Base-by-base conservation (phyloP, 768 basidiomycete genomes). In the Suillus decipiens region DNA sequence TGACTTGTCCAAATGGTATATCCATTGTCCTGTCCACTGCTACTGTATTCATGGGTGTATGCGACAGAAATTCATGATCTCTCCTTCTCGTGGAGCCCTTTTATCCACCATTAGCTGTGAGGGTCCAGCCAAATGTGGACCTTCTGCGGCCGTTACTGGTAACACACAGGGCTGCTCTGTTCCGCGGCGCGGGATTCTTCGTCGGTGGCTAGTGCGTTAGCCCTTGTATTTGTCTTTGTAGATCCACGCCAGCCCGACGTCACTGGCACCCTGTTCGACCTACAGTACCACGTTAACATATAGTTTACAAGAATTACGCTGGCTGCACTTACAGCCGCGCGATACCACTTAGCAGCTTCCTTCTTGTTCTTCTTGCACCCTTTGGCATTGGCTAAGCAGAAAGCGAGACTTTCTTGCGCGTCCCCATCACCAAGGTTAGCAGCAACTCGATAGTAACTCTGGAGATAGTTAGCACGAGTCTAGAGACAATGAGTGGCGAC, bases 281-380 rank as follows among this genome's bases (percentile, higher is more conserved):
- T 86, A 36, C 9, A 59, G 37, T 3, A 64, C 62, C 37, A 71
- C 60, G 50, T 45, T 36, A 51, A 10, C 28, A 28, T 19, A 31
- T 31, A 42, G 6, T 17, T 57, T 41, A 17, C 39, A 37, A 43
- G 7, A 39, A 19, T 33, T 12, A 36, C 15, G 3, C 61, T 43
- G 12, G 48, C 1, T 54, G 24, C 7, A 80, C 86, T 74, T 67
- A 90, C 88, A 28, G 95, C 94, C n/a, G 86, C 84, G 8, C 94
- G 86, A 75, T 96, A 96, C 91, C 94, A 96, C 73, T 86, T 88
- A 3, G 94, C 94, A 5, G 95, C 88, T 69, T 88, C 88, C 67
- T 89, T 92, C 71, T 87, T 85, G 75, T 96, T 86, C 76, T 91
- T 95, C 82, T 93, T 95, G 72, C 90, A 90, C 11, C 95, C 94